These are phyloP conservation scores for Talaromyces amestolkiae DNA, from an alignment of 2,329 filamentous ascomycete genomes.

Conservation along the genomic window DNA sequence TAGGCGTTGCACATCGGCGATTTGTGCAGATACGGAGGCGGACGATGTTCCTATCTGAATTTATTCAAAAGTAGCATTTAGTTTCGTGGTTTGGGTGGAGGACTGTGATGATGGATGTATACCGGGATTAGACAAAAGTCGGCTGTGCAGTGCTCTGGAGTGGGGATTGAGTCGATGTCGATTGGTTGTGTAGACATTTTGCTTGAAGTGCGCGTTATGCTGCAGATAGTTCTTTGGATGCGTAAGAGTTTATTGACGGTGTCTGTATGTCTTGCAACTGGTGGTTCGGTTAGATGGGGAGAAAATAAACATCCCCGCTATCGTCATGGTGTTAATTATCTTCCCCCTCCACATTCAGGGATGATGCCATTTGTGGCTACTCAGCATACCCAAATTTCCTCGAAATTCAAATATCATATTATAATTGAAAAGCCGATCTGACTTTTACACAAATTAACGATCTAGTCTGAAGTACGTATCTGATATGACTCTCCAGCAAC, in stretches of 20 bases:
- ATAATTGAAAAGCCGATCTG: too few relatives aligned
- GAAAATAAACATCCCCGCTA: not conserved
- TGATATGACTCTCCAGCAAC: not conserved
- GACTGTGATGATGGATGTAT: not conserved
- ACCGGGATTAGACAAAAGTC: conserved; percentile 82
- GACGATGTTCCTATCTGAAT: conserved; percentile 72
- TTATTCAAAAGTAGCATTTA: too few relatives aligned
- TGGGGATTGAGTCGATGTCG: conserved; percentile 41
- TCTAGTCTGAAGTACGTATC: not conserved
- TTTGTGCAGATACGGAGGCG: conserved; percentile 74
- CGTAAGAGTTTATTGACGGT: not conserved
- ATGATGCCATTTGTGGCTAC: not conserved
- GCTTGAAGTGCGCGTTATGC: not conserved
- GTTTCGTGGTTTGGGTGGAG: too few relatives aligned
- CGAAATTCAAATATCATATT: not conserved
- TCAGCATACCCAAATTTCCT: not conserved
- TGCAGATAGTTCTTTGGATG: not conserved
- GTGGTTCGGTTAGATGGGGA: not conserved
- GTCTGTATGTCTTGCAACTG: not conserved
- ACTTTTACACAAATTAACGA: not conserved
- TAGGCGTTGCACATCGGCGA: conserved; percentile 84
- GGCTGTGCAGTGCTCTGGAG: conserved; percentile 73
- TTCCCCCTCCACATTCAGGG: not conserved
- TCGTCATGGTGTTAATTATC: not conserved
- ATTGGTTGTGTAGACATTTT: conserved; percentile 17